phyloP scores from a whole-genome alignment of 1,284 basidiomycete species.

The Afroboletus lepidellus region DNA sequence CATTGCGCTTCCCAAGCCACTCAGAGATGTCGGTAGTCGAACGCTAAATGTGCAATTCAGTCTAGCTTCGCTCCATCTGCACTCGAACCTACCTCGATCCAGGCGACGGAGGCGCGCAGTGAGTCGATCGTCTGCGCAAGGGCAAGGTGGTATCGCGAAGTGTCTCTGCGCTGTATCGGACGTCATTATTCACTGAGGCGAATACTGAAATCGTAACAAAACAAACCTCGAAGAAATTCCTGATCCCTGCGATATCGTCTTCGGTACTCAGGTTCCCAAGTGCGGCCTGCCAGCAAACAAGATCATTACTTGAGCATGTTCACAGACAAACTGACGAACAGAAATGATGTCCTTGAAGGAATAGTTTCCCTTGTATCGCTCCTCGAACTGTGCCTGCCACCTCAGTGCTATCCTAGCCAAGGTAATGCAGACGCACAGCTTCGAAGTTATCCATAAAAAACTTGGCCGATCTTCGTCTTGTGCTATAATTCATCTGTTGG shows the following conservation, averaged over 20 bases:
- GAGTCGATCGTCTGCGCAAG: constrained; percentile 69
- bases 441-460: constrained; percentile 64
- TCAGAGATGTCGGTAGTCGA: constrained; percentile 54
- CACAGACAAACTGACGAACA: constrained; percentile 35
- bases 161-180: constrained; percentile 59
- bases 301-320: background rate
- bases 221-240: constrained; percentile 66
- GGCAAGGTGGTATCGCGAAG: constrained; percentile 59
- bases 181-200: constrained; percentile 5
- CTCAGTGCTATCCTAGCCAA: constrained; percentile 16
- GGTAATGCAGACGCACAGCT: constrained; percentile 41
- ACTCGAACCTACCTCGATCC: constrained; percentile 50
- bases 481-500: constrained; percentile 37
- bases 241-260: constrained; percentile 65
- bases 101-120: constrained; percentile 56
- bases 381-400: constrained; percentile 51
- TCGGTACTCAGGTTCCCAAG: constrained; percentile 65
- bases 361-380: constrained; percentile 72
- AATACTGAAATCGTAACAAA: background rate
- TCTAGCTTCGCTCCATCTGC: background rate
- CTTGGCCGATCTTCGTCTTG: constrained; percentile 35
- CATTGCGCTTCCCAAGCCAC: constrained; percentile 54
- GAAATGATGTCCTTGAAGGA: constrained; percentile 50
- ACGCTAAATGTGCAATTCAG: constrained; percentile 36
- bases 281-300: constrained; percentile 42